Base-by-base conservation (phyloP, 2,329 filamentous ascomycete genomes). In the Penicillium sp. region DNA sequence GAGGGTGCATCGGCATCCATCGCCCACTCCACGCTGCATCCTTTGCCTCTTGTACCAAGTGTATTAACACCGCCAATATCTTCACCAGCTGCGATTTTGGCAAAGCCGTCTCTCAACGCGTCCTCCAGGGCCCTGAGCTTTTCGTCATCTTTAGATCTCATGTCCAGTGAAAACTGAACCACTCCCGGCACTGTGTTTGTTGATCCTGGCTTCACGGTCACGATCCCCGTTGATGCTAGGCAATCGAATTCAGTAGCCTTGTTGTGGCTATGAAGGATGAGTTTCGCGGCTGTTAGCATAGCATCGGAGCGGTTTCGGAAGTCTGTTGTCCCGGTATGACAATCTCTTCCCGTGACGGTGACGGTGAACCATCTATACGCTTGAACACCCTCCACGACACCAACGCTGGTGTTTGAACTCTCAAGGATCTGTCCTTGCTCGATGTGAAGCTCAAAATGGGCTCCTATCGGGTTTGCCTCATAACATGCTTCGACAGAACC, bases 391-490 rank as follows among this genome's bases (percentile, higher is more conserved):
- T 82, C 81, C 4, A 92, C 89, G 6, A 89, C 80, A 21, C 87
- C 86, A 52, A 93, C 80, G 54, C 85, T 84, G 61, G 85, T 80
- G 24, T 79, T 74, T 26, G 81, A 78, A 16, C 79, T 79, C 65
- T 92, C 85, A 1, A 95, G 79, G 33, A 90, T 83, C 0, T 89
- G 89, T 0, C 89, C 89, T 68, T 95, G 91, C 68, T 95, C 90
- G 53, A 93, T 93, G 66, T 94, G 90, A 9, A 94, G 79, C 70
- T 93, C 89, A 65, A 93, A 92, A 69, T 93, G 89, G 0, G 88
- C 89, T 0, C 83, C 87, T 72, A 91, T 84, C 0, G 87, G 87
- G 16, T 80, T 83, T 30, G 78, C 75, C 60, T 80, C 76, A 12
- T 55, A 24, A 8, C 30, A 42, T 38, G 45, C 47, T 21, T 68